phyloP scores from a whole-genome alignment of 1,284 basidiomycete species.

The Neolentinus lepideus region DNA sequence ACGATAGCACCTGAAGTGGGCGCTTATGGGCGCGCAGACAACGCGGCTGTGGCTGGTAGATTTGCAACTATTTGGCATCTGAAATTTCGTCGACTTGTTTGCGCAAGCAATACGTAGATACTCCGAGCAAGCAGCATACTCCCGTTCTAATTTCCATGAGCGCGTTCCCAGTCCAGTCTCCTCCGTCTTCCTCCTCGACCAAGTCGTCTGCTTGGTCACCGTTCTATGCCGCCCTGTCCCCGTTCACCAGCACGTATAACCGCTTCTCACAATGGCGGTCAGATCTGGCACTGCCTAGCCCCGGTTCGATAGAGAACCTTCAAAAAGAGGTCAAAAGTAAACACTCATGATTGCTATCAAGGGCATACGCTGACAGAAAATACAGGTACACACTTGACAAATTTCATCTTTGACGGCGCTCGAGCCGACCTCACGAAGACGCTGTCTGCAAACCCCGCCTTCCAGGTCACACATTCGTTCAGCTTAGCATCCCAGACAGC shows the following conservation, averaged over 20 bases:
- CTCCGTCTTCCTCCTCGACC: conserved; percentile 11
- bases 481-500: conserved; percentile 74
- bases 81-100: conserved; percentile 1
- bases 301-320: conserved; percentile 86
- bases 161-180: conserved; percentile 6
- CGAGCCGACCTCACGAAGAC: conserved; percentile 95
- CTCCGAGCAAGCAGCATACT: background rate
- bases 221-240: conserved; percentile 33
- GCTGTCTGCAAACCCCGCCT: conserved; percentile 89
- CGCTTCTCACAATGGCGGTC: conserved; percentile 77
- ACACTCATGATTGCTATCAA: conserved; percentile 14
- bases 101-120: background rate
- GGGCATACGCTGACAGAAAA: conserved; percentile 1
- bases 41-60: background rate
- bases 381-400: conserved; percentile 83
- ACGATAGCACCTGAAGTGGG: background rate
- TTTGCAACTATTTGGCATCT: background rate
- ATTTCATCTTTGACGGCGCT: conserved; percentile 96
- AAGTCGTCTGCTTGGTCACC: conserved; percentile 8
- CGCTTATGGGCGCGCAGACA: background rate
- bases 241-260: conserved; percentile 59
- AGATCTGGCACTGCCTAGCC: conserved; percentile 76
- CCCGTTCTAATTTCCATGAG: conserved; percentile 3
- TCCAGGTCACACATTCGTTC: conserved; percentile 98
- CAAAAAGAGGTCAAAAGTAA: conserved; percentile 86